phyloP scores from a whole-genome alignment of 1,284 basidiomycete species.

The Schizopora paradoxa region DNA sequence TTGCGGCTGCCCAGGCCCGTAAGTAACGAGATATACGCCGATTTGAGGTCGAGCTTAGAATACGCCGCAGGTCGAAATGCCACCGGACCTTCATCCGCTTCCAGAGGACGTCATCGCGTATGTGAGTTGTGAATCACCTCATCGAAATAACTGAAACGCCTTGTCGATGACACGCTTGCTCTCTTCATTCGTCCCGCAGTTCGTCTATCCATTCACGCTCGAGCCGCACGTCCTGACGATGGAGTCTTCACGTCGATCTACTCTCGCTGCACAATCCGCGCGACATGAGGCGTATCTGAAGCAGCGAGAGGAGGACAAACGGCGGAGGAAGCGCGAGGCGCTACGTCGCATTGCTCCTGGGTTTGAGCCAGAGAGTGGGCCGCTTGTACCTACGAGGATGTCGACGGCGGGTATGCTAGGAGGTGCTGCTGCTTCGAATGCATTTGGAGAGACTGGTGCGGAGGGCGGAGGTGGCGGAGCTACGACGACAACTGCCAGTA shows the following conservation, averaged over 20 bases:
- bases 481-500: not conserved
- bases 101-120: slow-evolving; percentile 86
- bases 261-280: slow-evolving; percentile 58
- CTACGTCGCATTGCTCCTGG: slow-evolving; percentile 70
- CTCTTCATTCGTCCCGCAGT: slow-evolving; percentile 43
- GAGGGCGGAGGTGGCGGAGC: slow-evolving; percentile 19
- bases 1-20: slow-evolving; percentile 81
- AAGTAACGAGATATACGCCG: slow-evolving; percentile 23
- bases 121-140: slow-evolving; percentile 41
- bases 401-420: slow-evolving; percentile 15
- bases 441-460: slow-evolving; percentile 18
- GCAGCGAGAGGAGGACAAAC: slow-evolving; percentile 71
- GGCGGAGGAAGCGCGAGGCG: slow-evolving; percentile 69
- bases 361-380: slow-evolving; percentile 54
- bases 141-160: not conserved
- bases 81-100: slow-evolving; percentile 86
- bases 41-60: not conserved
- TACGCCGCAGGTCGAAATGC: slow-evolving; percentile 62
- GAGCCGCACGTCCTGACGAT: slow-evolving; percentile 78
- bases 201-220: slow-evolving; percentile 89
- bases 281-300: slow-evolving; percentile 66
- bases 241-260: slow-evolving; percentile 62
- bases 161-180: not conserved
- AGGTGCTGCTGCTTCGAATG: slow-evolving; percentile 3
- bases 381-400: slow-evolving; percentile 50